Base-by-base conservation (phyloP, 2,329 filamentous ascomycete genomes). In the Lachnellula willkommii region DNA sequence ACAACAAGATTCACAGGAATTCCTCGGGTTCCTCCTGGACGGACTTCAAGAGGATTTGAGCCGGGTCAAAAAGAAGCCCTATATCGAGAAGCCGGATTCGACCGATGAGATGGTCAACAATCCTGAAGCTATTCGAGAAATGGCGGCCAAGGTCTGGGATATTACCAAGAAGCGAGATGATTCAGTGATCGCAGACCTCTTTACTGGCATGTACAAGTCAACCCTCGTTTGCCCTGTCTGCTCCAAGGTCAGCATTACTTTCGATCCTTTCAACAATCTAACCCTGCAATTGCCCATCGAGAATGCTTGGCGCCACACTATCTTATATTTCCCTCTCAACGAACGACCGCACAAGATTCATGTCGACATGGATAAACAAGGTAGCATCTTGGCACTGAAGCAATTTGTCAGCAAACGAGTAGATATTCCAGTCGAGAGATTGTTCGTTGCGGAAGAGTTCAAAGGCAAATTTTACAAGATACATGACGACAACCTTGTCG, bases 201-300 rank as follows among this genome's bases (percentile, higher is more conserved):
- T 99, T 71, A 95, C 90, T 22, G 94, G 94, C 60, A 90, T 97
- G 80, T 99, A 97, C 80, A 96, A 97, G 75, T 97, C 95, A 46
- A 97, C 93, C 0, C 81, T 99, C 60, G 87, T 94, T 60, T 99
- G 94, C 68, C 94, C 94, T 0, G 82, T 81, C 7, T 99, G 94
- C 71, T 81, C 87, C 64, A 99, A 97, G 74, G 88, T 97, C 72
- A 96, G 92, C 80, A 96, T 99, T 66, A 97, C 94, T 0, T 99
- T 99, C 68, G 94, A 99, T 70, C 94, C 94, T 0, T 99, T 95
- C 77, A 96, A 91, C 71, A 94, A 95, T 62, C 75, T 99, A 57
- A 96, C 94, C 0, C 76, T 99, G 24, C 94, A 95, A 55, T 76
- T 99, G 36, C 94, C 94, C 0, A 83, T 96, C 53, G 88, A 94